Conservation (phyloP, 805 yeast species). For the Diddensiella transvaalensis region DNA sequence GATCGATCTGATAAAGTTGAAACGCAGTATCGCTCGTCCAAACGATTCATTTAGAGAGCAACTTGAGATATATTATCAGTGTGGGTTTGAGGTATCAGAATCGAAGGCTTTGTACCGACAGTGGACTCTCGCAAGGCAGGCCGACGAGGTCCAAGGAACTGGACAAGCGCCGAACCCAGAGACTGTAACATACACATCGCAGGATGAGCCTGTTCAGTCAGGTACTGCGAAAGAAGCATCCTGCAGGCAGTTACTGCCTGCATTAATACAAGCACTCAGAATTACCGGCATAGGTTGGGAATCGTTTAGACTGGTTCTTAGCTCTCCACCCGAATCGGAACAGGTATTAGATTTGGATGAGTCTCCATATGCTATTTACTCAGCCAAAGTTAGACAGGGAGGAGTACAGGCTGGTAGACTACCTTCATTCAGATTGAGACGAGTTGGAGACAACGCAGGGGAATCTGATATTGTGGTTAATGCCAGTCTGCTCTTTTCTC, state of each 20-base stretch:
- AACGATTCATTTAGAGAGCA: slow-evolving; percentile 74
- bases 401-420: background rate
- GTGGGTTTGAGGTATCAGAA: slow-evolving; percentile 33
- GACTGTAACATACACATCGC: slow-evolving; percentile 27
- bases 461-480: background rate
- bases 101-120: slow-evolving; percentile 38
- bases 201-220: background rate
- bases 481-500: background rate
- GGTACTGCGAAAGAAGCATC: background rate
- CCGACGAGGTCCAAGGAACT: slow-evolving; percentile 23
- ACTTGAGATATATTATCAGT: slow-evolving; percentile 55
- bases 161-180: slow-evolving; percentile 31
- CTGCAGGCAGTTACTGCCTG: background rate
- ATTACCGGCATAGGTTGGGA: background rate
- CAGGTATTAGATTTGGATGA: background rate
- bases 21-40: slow-evolving; percentile 57
- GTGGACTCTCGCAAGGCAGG: slow-evolving; percentile 34
- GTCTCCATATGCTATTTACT: background rate
- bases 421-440: background rate
- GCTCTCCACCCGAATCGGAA: background rate
- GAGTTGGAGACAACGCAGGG: background rate
- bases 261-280: background rate
- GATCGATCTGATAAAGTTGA: slow-evolving; percentile 62
- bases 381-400: background rate
- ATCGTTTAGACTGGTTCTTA: background rate